A percentile compares a stretch with the other conserved stretches of the same genome.
These are phyloP conservation scores for Dryas drummondii DNA, from an alignment of 306 rosid species.

Conservation along the genomic window DNA sequence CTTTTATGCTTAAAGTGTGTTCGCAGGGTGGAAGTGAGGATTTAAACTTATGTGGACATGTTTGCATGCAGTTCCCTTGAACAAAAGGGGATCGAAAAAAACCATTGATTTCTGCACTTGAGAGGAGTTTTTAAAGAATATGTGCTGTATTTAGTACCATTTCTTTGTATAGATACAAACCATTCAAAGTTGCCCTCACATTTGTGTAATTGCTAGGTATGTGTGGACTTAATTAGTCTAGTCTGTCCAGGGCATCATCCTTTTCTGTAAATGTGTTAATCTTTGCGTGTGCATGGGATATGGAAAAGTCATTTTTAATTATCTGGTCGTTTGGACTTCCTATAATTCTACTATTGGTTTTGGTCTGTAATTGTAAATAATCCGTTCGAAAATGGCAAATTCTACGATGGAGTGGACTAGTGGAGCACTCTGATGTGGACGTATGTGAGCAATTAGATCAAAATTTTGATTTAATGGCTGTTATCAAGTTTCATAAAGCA, in stretches of 20 bases:
- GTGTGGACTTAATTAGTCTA: neutral
- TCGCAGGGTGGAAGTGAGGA: neutral
- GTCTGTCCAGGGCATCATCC: constrained; percentile 11
- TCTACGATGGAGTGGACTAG: too few relatives aligned
- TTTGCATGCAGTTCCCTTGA: constrained; percentile 15
- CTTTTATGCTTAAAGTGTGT: neutral
- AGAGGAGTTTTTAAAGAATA: constrained; percentile 9
- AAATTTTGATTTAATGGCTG: too few relatives aligned
- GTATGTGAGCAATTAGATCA: too few relatives aligned
- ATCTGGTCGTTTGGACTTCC: neutral
- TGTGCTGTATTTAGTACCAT: constrained; percentile 26
- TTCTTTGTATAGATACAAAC: constrained; percentile 31
- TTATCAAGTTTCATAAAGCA: too few relatives aligned
- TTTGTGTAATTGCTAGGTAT: constrained; percentile 11
- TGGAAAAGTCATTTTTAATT: neutral
- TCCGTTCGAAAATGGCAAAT: too few relatives aligned
- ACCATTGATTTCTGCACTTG: constrained; percentile 13
- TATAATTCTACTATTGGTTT: neutral
- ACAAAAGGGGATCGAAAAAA: neutral
- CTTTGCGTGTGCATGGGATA: neutral
- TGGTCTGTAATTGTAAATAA: too few relatives aligned
- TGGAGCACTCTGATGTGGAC: too few relatives aligned
- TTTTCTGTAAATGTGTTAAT: constrained; percentile 26
- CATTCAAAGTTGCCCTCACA: constrained; percentile 8
- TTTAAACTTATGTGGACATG: neutral